These are phyloP conservation scores for Middelhovenomyces tepae DNA, from an alignment of 805 yeast species.

Conservation along the genomic window DNA sequence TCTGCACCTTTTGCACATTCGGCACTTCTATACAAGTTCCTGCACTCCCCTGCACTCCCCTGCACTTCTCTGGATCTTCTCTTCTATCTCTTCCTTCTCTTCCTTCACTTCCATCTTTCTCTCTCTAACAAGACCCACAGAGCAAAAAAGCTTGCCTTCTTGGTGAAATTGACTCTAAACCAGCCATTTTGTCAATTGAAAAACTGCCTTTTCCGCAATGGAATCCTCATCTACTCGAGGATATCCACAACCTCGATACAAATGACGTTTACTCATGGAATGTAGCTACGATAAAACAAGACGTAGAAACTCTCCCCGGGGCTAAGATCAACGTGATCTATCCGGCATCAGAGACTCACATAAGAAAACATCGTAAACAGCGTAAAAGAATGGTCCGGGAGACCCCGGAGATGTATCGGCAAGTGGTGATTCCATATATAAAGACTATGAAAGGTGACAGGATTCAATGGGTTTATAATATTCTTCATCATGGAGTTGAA, in stretches of 20 bases:
- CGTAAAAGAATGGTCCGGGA: constrained; percentile 57
- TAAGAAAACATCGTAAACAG: constrained; percentile 63
- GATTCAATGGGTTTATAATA: constrained; percentile 84
- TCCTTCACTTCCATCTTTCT: too few species aligned
- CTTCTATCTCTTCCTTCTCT: too few species aligned
- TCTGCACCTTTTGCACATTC: too few species aligned
- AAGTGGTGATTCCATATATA: constrained; percentile 65
- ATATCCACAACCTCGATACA: constrained; percentile 37
- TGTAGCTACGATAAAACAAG: constrained; percentile 40
- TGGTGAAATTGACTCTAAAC: constrained; percentile 52
- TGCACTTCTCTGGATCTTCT: too few species aligned
- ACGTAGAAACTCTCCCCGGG: constrained; percentile 23
- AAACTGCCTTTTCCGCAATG: constrained; percentile 49
- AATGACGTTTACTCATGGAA: constrained; percentile 91
- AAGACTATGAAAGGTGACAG: constrained; percentile 67
- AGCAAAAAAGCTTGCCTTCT: constrained; percentile 54
- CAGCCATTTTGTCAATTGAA: constrained; percentile 67
- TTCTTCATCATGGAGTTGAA: constrained; percentile 73
- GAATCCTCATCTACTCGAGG: constrained; percentile 18
- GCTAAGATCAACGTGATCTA: constrained; percentile 69
- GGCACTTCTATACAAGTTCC: too few species aligned
- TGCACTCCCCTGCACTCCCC: too few species aligned
- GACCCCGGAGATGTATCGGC: constrained; percentile 66
- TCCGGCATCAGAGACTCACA: constrained; percentile 85
- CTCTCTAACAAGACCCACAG: constrained; percentile 48